phyloP scores from a whole-genome alignment of 257 asterid species.

The Avicennia marina region DNA sequence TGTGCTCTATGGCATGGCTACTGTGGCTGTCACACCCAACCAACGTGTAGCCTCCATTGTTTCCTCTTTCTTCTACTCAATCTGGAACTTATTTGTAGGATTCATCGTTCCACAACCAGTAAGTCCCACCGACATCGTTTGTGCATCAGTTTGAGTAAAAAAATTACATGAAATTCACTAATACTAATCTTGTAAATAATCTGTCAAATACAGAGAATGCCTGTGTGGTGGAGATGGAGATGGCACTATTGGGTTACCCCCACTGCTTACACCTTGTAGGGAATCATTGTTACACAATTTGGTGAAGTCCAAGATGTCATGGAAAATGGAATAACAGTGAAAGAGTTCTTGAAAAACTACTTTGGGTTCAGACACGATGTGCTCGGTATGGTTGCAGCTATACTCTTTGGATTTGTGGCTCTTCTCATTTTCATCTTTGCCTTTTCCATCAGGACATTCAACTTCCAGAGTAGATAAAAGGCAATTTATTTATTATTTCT shows the following conservation, averaged over 20 bases:
- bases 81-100: conserved; percentile 85
- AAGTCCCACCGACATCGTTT: conserved; percentile 21
- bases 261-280: conserved; percentile 59
- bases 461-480: conserved; percentile 38
- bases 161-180: neutral
- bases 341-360: conserved; percentile 22
- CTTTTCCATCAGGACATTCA: conserved; percentile 31
- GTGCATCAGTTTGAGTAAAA: neutral
- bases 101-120: conserved; percentile 68
- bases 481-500: neutral
- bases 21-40: conserved; percentile 66
- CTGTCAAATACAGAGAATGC: conserved; percentile 45
- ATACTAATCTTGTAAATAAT: neutral
- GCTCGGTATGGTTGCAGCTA: conserved; percentile 29
- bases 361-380: conserved; percentile 31
- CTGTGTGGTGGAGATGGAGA: conserved; percentile 87
- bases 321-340: conserved; percentile 8
- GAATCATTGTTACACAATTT: conserved; percentile 53
- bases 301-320: conserved; percentile 39
- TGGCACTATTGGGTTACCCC: conserved; percentile 81
- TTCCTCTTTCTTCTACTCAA: conserved; percentile 43
- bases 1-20: conserved; percentile 72
- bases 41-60: conserved; percentile 47
- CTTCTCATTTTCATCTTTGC: conserved; percentile 31
- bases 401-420: conserved; percentile 27